Evolutionary conservation across 768 basidiomycete species (phyloP).

Genomic region (Rhodotorula toruloides): DNA sequence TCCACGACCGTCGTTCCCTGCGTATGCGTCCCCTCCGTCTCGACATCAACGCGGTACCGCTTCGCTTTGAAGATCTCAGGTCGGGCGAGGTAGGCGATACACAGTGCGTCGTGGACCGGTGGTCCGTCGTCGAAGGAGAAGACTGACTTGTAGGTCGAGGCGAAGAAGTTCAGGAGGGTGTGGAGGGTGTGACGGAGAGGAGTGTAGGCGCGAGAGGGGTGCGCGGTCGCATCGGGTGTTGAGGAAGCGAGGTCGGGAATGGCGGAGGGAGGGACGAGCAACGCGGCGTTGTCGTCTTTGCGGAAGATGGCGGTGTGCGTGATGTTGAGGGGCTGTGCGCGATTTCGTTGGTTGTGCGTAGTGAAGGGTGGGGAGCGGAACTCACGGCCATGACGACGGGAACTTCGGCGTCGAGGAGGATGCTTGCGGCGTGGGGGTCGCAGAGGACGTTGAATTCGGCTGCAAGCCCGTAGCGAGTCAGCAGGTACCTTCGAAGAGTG

Average conservation of each 20-base stretch:
- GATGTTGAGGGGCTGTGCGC: constrained; percentile 57
- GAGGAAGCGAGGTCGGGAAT: constrained; percentile 7
- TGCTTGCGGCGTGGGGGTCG: constrained; percentile 70
- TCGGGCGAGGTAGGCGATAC: constrained; percentile 67
- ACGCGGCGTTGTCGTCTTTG: constrained; percentile 52
- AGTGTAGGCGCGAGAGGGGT: constrained; percentile 46
- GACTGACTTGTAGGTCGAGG: constrained; percentile 50
- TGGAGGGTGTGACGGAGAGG: constrained; percentile 67
- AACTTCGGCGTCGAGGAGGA: constrained; percentile 67
- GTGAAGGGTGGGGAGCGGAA: neutral
- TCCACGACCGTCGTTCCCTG: constrained; percentile 77
- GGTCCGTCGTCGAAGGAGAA: constrained; percentile 82
- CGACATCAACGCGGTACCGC: constrained; percentile 77
- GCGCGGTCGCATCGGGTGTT: constrained; percentile 28
- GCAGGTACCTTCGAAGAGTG: neutral
- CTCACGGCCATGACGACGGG: constrained; percentile 49
- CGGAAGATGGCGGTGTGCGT: constrained; percentile 80
- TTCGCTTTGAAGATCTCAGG: constrained; percentile 61
- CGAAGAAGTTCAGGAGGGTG: constrained; percentile 69
- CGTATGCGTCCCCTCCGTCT: constrained; percentile 62
- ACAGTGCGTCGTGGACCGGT: constrained; percentile 79
- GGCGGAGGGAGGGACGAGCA: constrained; percentile 51
- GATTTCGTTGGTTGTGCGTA: neutral
- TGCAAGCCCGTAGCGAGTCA: neutral
- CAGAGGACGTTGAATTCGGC: constrained; percentile 24